Base-by-base conservation (phyloP, 2,329 filamentous ascomycete genomes). In the Metarhizium rileyi region DNA sequence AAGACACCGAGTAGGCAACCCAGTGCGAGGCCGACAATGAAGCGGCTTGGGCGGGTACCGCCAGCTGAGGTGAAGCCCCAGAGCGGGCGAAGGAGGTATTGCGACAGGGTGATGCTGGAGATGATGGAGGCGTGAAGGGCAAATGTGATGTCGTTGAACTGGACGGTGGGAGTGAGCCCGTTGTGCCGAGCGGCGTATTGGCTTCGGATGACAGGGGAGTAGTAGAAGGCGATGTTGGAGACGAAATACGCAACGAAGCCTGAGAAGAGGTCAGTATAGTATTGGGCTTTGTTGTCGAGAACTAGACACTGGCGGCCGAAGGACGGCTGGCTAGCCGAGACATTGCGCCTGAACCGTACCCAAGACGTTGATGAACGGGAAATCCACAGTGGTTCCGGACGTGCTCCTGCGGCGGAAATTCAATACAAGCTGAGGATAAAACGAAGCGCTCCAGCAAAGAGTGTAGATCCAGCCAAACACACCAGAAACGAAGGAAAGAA, bases 111-210 rank as follows among this genome's bases (percentile, higher is more conserved):
- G 49, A 96, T 64, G 41, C 79, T 59, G 58, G 83, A 88, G 54
- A 95, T 70, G 9, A 90, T 54, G 16, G 89, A 73, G 30, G 86
- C 91, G 69, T 97, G 90, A 3, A 81, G 72, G 16, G 90, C 90
- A 65, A 97, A 97, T 14, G 83, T 80, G 52, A 97, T 77, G 69
- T 98, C 93, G 69, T 97, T 97, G 68, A 88, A 80, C 49, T 86
- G 81, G 27, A 95, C 90, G 1, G 90, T 93, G 3, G 91, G 89
- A 41, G 85, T 79, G 7, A 87, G 82, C 4, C 84, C 81, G 43
- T 77, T 67, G 66, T 97, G 81, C 52, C 93, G 83, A 18, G 78
- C 76, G 22, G 89, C 90, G 71, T 98, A 98, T 65, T 97, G 87
- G 33, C 71, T 66, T 48, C 87, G 84, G 50, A 97, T 84, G 14